A percentile compares a stretch with the other conserved stretches of the same genome.
These are phyloP conservation scores for Wickerhamomyces strasburgensis DNA, from an alignment of 805 yeast genomes.

Conservation along the genomic window DNA sequence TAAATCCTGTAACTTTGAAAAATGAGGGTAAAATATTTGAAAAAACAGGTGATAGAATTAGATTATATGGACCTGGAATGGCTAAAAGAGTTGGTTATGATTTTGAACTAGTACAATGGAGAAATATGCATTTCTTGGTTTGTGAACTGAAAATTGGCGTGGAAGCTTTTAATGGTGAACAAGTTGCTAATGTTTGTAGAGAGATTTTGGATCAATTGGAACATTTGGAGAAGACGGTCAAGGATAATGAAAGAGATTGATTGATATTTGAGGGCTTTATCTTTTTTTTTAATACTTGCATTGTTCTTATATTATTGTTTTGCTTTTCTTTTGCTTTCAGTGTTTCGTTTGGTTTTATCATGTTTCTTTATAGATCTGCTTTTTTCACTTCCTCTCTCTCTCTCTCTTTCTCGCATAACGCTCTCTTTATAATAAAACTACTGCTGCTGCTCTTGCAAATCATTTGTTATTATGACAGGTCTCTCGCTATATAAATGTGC, in stretches of 20 bases:
- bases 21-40: conserved; percentile 36
- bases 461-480: too few species aligned
- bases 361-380: too few species aligned
- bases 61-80: conserved; percentile 58
- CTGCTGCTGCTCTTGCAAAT: too few species aligned
- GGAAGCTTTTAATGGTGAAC: conserved; percentile 38
- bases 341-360: too few species aligned
- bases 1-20: conserved; percentile 54
- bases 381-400: too few species aligned
- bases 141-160: conserved; percentile 47
- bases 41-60: conserved; percentile 41
- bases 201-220: conserved; percentile 45
- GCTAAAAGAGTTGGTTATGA: conserved; percentile 47
- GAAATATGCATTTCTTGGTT: conserved; percentile 47
- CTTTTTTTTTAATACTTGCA: too few species aligned
- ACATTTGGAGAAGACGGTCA: conserved; percentile 34
- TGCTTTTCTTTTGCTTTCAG: not conserved
- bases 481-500: too few species aligned
- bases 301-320: not conserved
- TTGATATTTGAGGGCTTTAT: not conserved
- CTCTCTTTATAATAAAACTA: too few species aligned
- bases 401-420: too few species aligned
- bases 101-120: conserved; percentile 57
- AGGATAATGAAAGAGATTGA: conserved; percentile 32
- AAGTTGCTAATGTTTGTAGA: conserved; percentile 39